These are phyloP conservation scores for Uromyces viciae-fabae DNA, from an alignment of 1,284 basidiomycete species.

Conservation along the genomic window DNA sequence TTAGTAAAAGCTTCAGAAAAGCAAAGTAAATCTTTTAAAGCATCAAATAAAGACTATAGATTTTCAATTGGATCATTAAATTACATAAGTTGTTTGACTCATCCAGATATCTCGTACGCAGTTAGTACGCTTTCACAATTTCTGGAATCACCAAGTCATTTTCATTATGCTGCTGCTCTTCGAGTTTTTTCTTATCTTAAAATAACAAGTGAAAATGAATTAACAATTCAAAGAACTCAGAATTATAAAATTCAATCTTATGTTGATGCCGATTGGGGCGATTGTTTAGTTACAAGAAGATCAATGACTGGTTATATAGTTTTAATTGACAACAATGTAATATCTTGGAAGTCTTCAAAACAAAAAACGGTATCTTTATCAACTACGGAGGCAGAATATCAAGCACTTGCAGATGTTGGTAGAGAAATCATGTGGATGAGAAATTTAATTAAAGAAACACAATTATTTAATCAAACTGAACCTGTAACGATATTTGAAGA, in stretches of 20 bases:
- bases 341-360: neutral
- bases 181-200: too few species aligned
- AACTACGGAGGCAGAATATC: slow-evolving; percentile 14
- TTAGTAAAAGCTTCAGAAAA: too few species aligned
- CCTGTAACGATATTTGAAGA: slow-evolving; percentile 52
- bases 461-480: neutral
- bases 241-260: neutral
- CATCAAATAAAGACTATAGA: too few species aligned
- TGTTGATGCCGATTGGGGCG: neutral
- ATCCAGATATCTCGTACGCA: too few species aligned
- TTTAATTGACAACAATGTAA: neutral
- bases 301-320: slow-evolving; percentile 1
- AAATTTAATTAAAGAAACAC: neutral
- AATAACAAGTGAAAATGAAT: too few species aligned
- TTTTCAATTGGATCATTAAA: too few species aligned
- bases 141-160: too few species aligned
- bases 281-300: neutral
- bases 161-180: too few species aligned
- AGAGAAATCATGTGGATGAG: neutral
- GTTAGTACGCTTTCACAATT: too few species aligned
- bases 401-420: neutral
- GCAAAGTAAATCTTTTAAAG: too few species aligned
- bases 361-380: neutral
- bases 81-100: too few species aligned
- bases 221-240: too few species aligned